phyloP scores from a whole-genome alignment of 176 grass and related monocot genomes.

The Canna indica region DNA sequence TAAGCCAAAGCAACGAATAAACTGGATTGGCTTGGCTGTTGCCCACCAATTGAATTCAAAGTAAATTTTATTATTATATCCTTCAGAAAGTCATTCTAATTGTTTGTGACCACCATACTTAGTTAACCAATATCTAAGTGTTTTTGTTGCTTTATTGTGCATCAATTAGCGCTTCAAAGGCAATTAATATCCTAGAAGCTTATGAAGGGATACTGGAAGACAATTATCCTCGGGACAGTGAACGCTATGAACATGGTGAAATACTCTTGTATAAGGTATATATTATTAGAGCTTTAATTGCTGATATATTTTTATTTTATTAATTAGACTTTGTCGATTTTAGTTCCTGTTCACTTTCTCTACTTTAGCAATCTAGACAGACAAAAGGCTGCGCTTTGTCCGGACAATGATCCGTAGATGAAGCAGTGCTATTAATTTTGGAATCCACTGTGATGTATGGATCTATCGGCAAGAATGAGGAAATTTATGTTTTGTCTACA shows the following conservation, averaged over 20 bases:
- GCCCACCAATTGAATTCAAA: conserved; percentile 90
- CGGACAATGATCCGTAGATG: no score
- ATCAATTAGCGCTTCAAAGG: conserved; percentile 52
- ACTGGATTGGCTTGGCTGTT: conserved; percentile 97
- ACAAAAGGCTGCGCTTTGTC: no score
- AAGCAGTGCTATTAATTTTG: no score
- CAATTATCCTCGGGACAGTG: background rate
- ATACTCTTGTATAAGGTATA: conserved; percentile 12
- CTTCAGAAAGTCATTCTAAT: no score
- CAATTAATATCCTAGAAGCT: conserved; percentile 89
- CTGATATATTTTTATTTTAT: no score
- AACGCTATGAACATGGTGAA: conserved; percentile 13
- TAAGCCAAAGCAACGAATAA: conserved; percentile 94
- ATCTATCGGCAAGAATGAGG: no score
- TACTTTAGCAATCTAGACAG: no score
- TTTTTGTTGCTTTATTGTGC: background rate
- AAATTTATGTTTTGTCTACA: conserved; percentile 11
- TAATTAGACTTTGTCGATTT: no score
- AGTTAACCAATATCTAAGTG: background rate
- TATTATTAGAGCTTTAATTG: no score
- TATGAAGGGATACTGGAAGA: conserved; percentile 54
- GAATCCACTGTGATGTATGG: no score
- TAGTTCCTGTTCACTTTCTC: no score
- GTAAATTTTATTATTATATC: conserved; percentile 44
- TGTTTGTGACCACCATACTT: background rate